Percentiles rank a stretch among this genome's conserved stretches.
These are phyloP conservation scores for Rhodosporidiobolus odoratus DNA, from an alignment of 768 basidiomycete genomes.

Conservation along the genomic window DNA sequence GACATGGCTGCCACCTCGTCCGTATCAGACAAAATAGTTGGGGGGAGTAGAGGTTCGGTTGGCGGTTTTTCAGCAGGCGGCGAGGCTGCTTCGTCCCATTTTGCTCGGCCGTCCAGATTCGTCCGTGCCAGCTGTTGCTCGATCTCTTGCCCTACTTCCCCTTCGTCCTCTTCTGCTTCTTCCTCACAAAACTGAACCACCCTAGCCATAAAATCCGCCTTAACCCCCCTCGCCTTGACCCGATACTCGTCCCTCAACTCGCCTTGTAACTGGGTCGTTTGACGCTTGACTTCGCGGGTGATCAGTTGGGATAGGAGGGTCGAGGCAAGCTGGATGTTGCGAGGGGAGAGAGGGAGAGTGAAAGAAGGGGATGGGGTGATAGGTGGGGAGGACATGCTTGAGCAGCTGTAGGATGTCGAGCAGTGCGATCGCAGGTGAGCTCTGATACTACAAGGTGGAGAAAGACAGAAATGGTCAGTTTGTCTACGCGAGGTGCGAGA, in stretches of 20 bases:
- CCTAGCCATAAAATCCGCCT: constrained; percentile 21
- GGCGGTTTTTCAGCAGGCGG: no score
- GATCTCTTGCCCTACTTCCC: no score
- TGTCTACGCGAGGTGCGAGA: no score
- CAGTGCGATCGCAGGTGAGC: no score
- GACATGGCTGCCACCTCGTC: constrained; percentile 16
- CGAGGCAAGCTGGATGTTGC: neutral
- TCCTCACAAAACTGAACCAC: neutral
- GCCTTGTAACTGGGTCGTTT: constrained; percentile 8
- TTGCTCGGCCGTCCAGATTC: neutral
- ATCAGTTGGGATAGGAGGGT: neutral
- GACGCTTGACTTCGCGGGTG: neutral
- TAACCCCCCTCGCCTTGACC: neutral
- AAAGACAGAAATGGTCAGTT: no score
- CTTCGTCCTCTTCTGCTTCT: neutral
- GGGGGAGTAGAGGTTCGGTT: neutral
- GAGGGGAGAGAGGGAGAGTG: neutral
- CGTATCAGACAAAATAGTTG: constrained; percentile 21
- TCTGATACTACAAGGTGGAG: no score
- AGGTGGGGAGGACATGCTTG: no score
- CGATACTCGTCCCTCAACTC: constrained; percentile 12
- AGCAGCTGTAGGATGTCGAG: no score
- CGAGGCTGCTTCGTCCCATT: neutral
- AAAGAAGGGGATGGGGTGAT: no score
- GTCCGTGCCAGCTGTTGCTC: neutral